Base-by-base conservation (phyloP, 208 protist genomes). In the Trypanosoma vivax region DNA sequence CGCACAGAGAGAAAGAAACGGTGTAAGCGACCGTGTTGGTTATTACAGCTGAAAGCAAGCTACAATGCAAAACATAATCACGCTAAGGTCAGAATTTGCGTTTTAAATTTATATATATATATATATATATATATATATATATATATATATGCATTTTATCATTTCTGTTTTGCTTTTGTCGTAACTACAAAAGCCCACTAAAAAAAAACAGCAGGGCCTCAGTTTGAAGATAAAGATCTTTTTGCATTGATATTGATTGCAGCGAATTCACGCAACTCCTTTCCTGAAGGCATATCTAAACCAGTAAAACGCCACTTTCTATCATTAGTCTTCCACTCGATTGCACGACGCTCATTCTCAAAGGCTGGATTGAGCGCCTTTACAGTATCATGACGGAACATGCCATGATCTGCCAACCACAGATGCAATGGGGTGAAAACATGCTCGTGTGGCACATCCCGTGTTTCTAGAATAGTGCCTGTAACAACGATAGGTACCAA, bases 311-410 rank as follows among this genome's bases (percentile, higher is more conserved):
- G 69, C 81, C 82, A 93, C 48, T 90, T 93, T 13, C 81, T 57
- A 35, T 93, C 86, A 46, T 93, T 93, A 4, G 76, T 63, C 63
- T 93, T 93, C 77, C 79, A 88, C 51, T 89, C 73, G 34, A 88
- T 82, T 21, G 67, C 71, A 6, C 78, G 70, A 6, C 82, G 76
- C 65, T 93, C 86, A 58, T 90, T 76, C 50, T 93, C 86, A 61
- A 86, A 90, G 14, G 86, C 80, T 4, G 86, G 86, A 49, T 88
- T 90, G 16, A 93, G 70, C 0, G 86, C 86, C 67, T 88, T 90
- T 19, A 93, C 73, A 4, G 86, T 90, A 58, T 90, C 86, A 41
- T 93, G 86, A 10, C 81, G 73, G 55, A 93, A 93, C 50, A 90
- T 62, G 50, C 86, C 86, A 54, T 88, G 80, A 41, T 93, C 86